These are phyloP conservation scores for Talaromyces sp. DNA, from an alignment of 2,329 filamentous ascomycete genomes.

Conservation along the genomic window DNA sequence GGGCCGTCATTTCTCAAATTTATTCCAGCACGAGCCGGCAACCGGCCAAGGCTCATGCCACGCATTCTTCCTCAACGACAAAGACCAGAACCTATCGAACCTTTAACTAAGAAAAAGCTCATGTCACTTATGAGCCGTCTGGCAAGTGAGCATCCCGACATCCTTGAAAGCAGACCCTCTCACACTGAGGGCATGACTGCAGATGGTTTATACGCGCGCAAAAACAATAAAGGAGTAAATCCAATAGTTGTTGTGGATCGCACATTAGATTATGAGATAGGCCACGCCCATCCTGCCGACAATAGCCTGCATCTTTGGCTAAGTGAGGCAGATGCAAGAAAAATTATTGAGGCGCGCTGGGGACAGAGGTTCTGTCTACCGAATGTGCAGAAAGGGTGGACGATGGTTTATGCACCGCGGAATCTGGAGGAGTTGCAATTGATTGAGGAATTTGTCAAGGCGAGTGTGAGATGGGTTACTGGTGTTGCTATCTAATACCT, in stretches of 20 bases:
- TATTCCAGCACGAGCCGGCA: conserved; percentile 5
- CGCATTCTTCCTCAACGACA: conserved; percentile 17
- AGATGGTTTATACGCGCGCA: conserved; percentile 14
- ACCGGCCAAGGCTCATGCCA: conserved; percentile 13
- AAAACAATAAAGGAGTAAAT: conserved; percentile 6
- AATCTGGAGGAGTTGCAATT: conserved; percentile 8
- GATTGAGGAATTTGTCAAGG: conserved; percentile 13
- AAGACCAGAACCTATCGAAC: conserved; percentile 5
- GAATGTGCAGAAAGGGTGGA: background rate
- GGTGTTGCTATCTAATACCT: conserved; percentile 5
- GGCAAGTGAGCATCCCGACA: background rate
- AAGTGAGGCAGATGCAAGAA: conserved; percentile 11
- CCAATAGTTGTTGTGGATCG: background rate
- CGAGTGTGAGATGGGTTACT: conserved; percentile 12
- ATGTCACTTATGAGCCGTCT: conserved; percentile 3
- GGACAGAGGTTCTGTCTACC: conserved; percentile 14
- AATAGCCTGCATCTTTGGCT: conserved; percentile 16
- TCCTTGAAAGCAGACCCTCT: conserved; percentile 10
- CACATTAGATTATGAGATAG: conserved; percentile 5
- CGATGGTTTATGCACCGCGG: conserved; percentile 17
- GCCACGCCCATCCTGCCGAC: conserved; percentile 8
- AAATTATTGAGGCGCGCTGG: conserved; percentile 16
- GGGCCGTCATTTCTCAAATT: conserved; percentile 10
- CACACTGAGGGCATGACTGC: conserved; percentile 6
- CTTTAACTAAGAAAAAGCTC: background rate